phyloP scores from a whole-genome alignment of 2,329 filamentous ascomycete genomes.

The Dryadomyces sulphureus region DNA sequence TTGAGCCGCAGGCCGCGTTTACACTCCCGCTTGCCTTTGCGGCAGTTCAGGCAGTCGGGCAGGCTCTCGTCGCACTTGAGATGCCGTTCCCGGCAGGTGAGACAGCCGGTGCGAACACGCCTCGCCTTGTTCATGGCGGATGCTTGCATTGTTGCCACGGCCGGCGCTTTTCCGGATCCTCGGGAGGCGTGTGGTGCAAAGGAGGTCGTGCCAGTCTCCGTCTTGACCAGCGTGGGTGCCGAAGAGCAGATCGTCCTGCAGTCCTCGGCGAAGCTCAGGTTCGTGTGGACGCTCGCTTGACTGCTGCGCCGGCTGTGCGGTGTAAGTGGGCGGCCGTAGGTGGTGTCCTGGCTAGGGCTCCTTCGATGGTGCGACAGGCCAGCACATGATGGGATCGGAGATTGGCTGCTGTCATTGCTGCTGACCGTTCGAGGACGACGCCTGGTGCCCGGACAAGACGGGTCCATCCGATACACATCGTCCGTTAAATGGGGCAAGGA shows the following conservation, averaged over 20 bases:
- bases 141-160: too few species aligned
- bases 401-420: conserved; percentile 2
- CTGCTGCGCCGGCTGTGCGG: conserved; percentile 7
- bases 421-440: background rate
- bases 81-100: conserved; percentile 81
- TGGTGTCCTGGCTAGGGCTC: conserved; percentile 3
- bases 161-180: too few species aligned
- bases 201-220: too few species aligned
- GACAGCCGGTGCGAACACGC: conserved; percentile 57
- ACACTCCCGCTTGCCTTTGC: conserved; percentile 74
- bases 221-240: background rate
- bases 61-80: conserved; percentile 75
- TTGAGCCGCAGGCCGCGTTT: conserved; percentile 78
- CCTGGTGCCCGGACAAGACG: background rate
- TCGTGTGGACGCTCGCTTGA: background rate
- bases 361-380: background rate
- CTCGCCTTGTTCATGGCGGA: too few species aligned
- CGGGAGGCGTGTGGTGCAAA: too few species aligned
- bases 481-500: background rate
- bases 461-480: background rate
- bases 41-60: conserved; percentile 59
- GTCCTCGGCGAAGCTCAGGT: background rate
- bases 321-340: conserved; percentile 8
- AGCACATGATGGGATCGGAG: background rate
- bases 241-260: conserved; percentile 10